These are phyloP conservation scores for Pestalotiopsis sp. DNA, from an alignment of 2,329 filamentous ascomycete genomes.

Conservation along the genomic window DNA sequence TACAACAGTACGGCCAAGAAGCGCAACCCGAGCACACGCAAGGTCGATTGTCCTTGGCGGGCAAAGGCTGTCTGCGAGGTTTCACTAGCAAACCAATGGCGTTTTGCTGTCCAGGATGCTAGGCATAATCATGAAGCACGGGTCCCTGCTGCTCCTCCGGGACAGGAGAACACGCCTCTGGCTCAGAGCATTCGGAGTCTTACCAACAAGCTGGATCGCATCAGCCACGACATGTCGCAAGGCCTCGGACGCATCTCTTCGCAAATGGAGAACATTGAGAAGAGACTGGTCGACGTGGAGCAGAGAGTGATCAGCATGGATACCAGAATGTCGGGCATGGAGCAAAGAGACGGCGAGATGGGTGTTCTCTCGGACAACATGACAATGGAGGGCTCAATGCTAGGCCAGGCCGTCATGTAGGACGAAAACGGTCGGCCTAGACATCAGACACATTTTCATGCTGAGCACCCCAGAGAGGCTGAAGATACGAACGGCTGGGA, in stretches of 20 bases:
- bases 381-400: conserved; percentile 37
- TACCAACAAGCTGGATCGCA: conserved; percentile 62
- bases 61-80: conserved; percentile 68
- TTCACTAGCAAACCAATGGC: conserved; percentile 64
- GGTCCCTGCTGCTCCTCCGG: conserved; percentile 54
- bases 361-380: conserved; percentile 43
- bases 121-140: conserved; percentile 65
- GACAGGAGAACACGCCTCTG: conserved; percentile 60
- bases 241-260: conserved; percentile 54
- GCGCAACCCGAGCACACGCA: conserved; percentile 64
- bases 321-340: conserved; percentile 40
- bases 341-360: conserved; percentile 36
- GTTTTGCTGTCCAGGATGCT: conserved; percentile 63
- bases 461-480: background rate
- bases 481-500: background rate
- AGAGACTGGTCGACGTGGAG: conserved; percentile 59
- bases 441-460: background rate
- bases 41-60: conserved; percentile 66
- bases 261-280: conserved; percentile 54
- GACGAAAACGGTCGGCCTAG: background rate
- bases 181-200: conserved; percentile 61
- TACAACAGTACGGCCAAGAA: conserved; percentile 69
- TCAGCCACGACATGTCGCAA: conserved; percentile 58
- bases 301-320: conserved; percentile 38
- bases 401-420: conserved; percentile 40